Evolutionary conservation across 768 basidiomycete genomes (phyloP).

Genomic region (Lepiota venenata): DNA sequence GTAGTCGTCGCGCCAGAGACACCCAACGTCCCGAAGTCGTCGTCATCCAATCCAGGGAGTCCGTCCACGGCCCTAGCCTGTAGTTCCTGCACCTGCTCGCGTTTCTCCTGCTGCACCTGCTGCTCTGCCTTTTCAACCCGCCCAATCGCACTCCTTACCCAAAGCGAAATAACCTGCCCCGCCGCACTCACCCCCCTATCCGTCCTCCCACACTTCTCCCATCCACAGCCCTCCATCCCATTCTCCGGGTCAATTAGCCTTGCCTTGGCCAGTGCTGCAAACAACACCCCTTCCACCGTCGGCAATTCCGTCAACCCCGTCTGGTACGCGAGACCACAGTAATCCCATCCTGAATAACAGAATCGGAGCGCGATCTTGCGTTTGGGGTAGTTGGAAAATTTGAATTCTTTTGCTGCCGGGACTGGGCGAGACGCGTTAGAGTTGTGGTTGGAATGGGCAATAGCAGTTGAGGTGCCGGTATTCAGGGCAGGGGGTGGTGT

Average conservation of each 20-base stretch:
- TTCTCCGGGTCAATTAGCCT: constrained; percentile 70
- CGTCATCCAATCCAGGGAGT: constrained; percentile 25
- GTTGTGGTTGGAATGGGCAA: too few species aligned
- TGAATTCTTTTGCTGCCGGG: constrained; percentile 35
- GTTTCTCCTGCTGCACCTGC: constrained; percentile 5
- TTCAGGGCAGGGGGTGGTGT: too few species aligned
- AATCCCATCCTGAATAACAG: constrained; percentile 90
- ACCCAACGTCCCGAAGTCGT: constrained; percentile 37
- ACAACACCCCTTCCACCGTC: constrained; percentile 88
- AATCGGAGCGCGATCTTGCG: constrained; percentile 94
- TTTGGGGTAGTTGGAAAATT: constrained; percentile 63
- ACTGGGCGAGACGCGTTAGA: too few species aligned
- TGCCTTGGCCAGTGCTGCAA: constrained; percentile 73
- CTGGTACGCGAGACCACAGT: constrained; percentile 88
- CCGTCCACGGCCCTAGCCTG: too few species aligned
- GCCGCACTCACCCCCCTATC: constrained; percentile 94
- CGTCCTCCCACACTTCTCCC: constrained; percentile 90
- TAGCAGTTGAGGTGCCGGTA: too few species aligned
- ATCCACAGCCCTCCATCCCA: constrained; percentile 84
- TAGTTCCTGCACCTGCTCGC: background rate
- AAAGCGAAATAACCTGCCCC: constrained; percentile 90
- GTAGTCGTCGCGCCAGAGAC: constrained; percentile 16
- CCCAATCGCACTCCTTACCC: constrained; percentile 73
- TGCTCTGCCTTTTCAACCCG: constrained; percentile 16
- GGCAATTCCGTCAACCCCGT: constrained; percentile 65